Conservation (phyloP, 768 basidiomycete species). For the Coprinellus micaceus region DNA sequence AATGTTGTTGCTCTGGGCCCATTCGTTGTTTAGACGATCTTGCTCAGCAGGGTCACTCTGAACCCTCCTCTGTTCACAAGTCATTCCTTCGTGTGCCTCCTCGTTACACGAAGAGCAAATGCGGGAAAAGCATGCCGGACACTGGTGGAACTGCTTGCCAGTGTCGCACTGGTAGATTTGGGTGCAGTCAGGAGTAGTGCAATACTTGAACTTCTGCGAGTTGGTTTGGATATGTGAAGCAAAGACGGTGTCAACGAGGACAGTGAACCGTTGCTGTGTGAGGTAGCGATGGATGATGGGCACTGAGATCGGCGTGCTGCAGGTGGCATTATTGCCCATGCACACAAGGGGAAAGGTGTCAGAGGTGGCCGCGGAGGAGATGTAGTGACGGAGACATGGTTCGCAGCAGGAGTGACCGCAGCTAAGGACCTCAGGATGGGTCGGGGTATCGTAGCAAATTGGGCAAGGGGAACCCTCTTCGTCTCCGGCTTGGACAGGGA, state of each 20-base stretch:
- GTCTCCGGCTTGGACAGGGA: constrained; percentile 2
- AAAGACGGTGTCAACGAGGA: constrained; percentile 55
- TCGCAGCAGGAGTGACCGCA: constrained; percentile 53
- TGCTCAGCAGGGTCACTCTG: constrained; percentile 35
- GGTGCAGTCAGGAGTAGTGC: constrained; percentile 69
- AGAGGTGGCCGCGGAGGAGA: constrained; percentile 37
- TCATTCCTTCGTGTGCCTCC: constrained; percentile 49
- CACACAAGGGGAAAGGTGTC: constrained; percentile 60
- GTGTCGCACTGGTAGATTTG: constrained; percentile 52
- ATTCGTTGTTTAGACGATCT: constrained; percentile 36
- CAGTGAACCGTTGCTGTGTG: constrained; percentile 44
- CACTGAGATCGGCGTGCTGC: constrained; percentile 52
- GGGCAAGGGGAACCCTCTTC: constrained; percentile 37
- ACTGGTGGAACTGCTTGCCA: constrained; percentile 31
- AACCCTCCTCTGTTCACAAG: constrained; percentile 37
- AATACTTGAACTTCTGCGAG: constrained; percentile 56
- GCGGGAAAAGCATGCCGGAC: constrained; percentile 48
- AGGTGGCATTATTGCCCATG: constrained; percentile 56
- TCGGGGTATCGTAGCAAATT: constrained; percentile 47
- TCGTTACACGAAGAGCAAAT: constrained; percentile 49
- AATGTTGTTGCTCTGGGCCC: constrained; percentile 34
- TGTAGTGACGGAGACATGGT: constrained; percentile 45
- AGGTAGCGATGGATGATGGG: constrained; percentile 50
- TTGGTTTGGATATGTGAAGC: constrained; percentile 50
- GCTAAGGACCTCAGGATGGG: constrained; percentile 37